Evolutionary conservation across 75 land plant genomes (phyloP).

Genomic region (Picea sitchensis): DNA sequence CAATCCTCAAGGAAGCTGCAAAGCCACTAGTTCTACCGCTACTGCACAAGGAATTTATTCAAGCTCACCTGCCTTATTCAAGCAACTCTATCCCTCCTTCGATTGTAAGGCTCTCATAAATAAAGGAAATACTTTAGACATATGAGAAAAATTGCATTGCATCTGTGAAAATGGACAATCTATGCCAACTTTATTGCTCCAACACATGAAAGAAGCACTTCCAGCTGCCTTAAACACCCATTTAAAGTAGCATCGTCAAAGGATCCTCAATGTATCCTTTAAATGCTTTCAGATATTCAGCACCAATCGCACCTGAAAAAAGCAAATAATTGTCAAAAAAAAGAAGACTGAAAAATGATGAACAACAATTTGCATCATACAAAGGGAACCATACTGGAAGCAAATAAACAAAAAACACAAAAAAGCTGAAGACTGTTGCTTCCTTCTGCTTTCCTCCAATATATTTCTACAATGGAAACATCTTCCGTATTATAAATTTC

Average conservation of each 20-base stretch:
- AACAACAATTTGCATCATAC: too few relatives aligned
- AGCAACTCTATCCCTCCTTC: background rate
- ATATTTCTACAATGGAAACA: constrained; percentile 4
- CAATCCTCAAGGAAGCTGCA: background rate
- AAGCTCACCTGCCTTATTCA: background rate
- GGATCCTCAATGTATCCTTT: constrained; percentile 98
- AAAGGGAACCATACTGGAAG: constrained; percentile 2
- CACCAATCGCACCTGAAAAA: constrained; percentile 94
- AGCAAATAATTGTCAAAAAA: background rate
- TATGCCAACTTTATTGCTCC: background rate
- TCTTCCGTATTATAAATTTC: background rate
- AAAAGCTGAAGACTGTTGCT: background rate
- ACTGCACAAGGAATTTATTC: background rate
- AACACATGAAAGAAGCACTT: background rate
- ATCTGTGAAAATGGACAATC: background rate
- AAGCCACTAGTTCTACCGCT: background rate
- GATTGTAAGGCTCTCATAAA: background rate
- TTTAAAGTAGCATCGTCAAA: constrained; percentile 76
- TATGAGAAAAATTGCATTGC: background rate
- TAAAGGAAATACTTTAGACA: background rate
- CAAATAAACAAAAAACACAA: constrained; percentile 10
- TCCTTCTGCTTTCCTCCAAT: constrained; percentile 8
- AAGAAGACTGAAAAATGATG: background rate
- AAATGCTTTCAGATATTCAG: constrained; percentile 92
- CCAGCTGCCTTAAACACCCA: background rate